These are phyloP conservation scores for Arthonia radiata DNA, from an alignment of 495 filamentous ascomycete species.

Conservation along the genomic window DNA sequence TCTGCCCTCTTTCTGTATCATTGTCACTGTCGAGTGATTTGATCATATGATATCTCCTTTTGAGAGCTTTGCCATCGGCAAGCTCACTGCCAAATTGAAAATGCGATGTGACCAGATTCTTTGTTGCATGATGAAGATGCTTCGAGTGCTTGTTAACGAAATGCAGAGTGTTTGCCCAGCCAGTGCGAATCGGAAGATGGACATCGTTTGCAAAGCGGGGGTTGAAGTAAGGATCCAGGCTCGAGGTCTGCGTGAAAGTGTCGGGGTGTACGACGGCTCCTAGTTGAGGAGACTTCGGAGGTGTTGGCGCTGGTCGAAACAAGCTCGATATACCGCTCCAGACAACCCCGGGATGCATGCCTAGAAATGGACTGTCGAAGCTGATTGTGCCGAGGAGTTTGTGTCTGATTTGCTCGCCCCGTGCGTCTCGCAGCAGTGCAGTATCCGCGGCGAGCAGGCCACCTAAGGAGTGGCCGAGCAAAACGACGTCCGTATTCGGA, in stretches of 20 bases:
- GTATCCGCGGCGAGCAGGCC: conserved; percentile 66
- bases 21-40: conserved; percentile 43
- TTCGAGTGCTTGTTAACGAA: conserved; percentile 57
- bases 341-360: conserved; percentile 73
- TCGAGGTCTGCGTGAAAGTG: conserved; percentile 3
- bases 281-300: conserved; percentile 7
- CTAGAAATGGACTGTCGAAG: conserved; percentile 68
- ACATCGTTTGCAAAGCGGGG: conserved; percentile 52
- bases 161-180: conserved; percentile 39
- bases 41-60: conserved; percentile 38
- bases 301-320: conserved; percentile 32
- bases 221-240: conserved; percentile 52
- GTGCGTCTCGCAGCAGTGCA: conserved; percentile 24
- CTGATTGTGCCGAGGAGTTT: conserved; percentile 61
- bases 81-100: conserved; percentile 62
- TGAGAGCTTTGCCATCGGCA: conserved; percentile 47
- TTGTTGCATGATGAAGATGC: conserved; percentile 40
- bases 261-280: conserved; percentile 7
- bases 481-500: conserved; percentile 46
- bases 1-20: conserved; percentile 12
- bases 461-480: conserved; percentile 81
- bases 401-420: conserved; percentile 30
- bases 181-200: conserved; percentile 32
- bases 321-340: conserved; percentile 53
- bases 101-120: conserved; percentile 50